phyloP scores from a whole-genome alignment of 495 filamentous ascomycete species.

The Talaromyces trachyspermus region DNA sequence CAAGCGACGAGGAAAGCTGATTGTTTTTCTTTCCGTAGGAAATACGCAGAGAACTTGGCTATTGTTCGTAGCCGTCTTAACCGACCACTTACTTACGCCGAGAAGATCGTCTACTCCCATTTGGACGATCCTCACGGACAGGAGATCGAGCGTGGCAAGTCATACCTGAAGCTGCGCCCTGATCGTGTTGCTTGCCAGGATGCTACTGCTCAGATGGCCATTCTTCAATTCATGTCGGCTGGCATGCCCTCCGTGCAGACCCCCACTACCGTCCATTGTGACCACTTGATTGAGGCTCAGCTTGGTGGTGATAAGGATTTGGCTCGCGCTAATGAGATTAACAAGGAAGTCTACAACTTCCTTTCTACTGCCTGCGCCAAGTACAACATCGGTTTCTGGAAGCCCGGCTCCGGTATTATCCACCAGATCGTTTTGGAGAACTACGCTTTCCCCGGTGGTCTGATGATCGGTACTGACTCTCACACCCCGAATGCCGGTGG shows the following conservation, averaged over 20 bases:
- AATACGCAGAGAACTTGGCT: slow-evolving; percentile 95
- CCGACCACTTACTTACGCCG: slow-evolving; percentile 87
- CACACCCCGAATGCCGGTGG: slow-evolving; percentile 98
- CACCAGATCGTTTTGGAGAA: slow-evolving; percentile 99
- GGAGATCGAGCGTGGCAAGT: slow-evolving; percentile 90
- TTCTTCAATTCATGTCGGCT: slow-evolving; percentile 98
- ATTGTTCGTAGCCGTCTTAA: slow-evolving; percentile 84
- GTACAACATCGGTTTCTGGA: slow-evolving; percentile 99
- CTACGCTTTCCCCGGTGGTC: slow-evolving; percentile 96
- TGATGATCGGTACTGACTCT: slow-evolving; percentile 97
- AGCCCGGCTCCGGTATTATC: slow-evolving; percentile 97
- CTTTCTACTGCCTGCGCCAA: slow-evolving; percentile 89
- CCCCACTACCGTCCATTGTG: slow-evolving; percentile 95
- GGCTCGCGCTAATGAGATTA: slow-evolving; percentile 81
- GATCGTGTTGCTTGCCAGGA: slow-evolving; percentile 99
- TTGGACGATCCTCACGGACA: slow-evolving; percentile 94
- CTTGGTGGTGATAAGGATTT: slow-evolving; percentile 92
- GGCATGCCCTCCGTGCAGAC: slow-evolving; percentile 92
- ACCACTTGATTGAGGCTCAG: slow-evolving; percentile 99
- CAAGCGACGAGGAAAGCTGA: neutral
- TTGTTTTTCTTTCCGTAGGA: slow-evolving; percentile 54
- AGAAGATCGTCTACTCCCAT: slow-evolving; percentile 99
- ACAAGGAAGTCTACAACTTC: slow-evolving; percentile 99
- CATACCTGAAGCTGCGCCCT: slow-evolving; percentile 91
- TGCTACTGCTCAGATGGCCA: slow-evolving; percentile 99